Base-by-base conservation (phyloP, 2,329 filamentous ascomycete species). In the Neopestalotiopsis sp. region DNA sequence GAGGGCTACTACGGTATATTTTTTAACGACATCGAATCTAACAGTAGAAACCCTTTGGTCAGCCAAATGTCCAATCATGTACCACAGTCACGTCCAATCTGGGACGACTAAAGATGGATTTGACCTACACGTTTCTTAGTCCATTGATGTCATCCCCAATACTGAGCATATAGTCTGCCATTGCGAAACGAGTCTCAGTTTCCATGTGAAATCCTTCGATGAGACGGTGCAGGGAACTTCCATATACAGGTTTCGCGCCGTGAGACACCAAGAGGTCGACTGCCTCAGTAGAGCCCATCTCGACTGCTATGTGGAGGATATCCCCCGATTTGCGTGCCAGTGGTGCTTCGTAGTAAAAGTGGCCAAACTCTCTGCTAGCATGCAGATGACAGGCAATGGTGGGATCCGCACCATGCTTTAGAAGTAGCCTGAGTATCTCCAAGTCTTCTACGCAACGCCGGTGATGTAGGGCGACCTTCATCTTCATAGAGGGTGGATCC, bases 201-300 rank as follows among this genome's bases (percentile, higher is more conserved):
- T 13, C 13, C 56, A 9, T 32, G 6, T 17, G 17, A 30, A 58
- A 38, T 2, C 45, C 9, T 17, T 60, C 34, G 9, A 60, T 20
- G 24, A 67, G 56, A 30, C 32, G 42, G 28, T 67, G 65, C 34
- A 67, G 20, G 24, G 65, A 24, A 10, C 49, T 17, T 57, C 65
- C 65, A 12, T 67, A 67, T 12, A 60, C 65, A 14, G 58, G 24
- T 9, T 45, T 67, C 13, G 65, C 65, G 12, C 65, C 65, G n/a
- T 67, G 34, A 10, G 65, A 34, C 4, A 67, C 30, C 52, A 67
- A 60, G 7, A 60, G 30, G 42, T 60, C 56, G 14, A 60, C 14
- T 2, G 52, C 52, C 32, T 67, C 32, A 38, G 56, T 42, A 4
- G 56, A 49, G 28, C n/a, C 65, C 10, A 38, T 24, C 13, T 58